Percentiles rank a stretch among this genome's conserved stretches.
Evolutionary conservation across 345 rosid genomes (phyloP).

Genomic region (Linum lewisii): DNA sequence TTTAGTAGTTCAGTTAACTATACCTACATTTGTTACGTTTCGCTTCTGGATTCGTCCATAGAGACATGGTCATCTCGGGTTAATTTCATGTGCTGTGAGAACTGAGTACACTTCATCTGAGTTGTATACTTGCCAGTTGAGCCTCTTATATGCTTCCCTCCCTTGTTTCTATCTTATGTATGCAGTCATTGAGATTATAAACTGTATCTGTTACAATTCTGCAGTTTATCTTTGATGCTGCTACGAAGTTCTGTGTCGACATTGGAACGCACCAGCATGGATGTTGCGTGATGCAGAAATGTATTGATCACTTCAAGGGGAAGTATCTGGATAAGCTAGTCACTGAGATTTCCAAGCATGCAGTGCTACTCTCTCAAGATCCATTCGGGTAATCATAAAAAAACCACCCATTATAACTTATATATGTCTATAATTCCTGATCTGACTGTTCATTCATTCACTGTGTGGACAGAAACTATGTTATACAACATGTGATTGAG

Average conservation of each 20-base stretch:
- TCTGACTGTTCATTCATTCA: too few species aligned
- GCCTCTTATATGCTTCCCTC: too few species aligned
- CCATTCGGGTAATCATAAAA: conserved; percentile 47
- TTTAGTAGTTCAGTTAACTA: too few species aligned
- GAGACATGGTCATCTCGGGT: too few species aligned
- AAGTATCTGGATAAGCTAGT: conserved; percentile 38
- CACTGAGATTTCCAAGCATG: conserved; percentile 37
- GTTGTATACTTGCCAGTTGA: too few species aligned
- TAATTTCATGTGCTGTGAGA: too few species aligned
- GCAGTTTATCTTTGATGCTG: conserved; percentile 64
- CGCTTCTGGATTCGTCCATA: too few species aligned
- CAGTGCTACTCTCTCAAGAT: conserved; percentile 58
- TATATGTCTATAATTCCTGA: too few species aligned
- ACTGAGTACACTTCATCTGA: too few species aligned
- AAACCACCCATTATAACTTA: too few species aligned
- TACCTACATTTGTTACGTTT: too few species aligned
- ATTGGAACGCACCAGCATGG: conserved; percentile 73
- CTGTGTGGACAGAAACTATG: conserved; percentile 55
- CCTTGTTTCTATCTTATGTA: too few species aligned
- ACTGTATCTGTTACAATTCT: conserved; percentile 4
- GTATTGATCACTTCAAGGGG: conserved; percentile 45
- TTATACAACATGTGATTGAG: conserved; percentile 59
- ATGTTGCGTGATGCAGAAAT: conserved; percentile 63
- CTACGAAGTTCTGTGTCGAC: conserved; percentile 44
- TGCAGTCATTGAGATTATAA: not conserved